phyloP scores from a whole-genome alignment of 73 alveolate genomes.

The Paramecium tetraurelia region DNA sequence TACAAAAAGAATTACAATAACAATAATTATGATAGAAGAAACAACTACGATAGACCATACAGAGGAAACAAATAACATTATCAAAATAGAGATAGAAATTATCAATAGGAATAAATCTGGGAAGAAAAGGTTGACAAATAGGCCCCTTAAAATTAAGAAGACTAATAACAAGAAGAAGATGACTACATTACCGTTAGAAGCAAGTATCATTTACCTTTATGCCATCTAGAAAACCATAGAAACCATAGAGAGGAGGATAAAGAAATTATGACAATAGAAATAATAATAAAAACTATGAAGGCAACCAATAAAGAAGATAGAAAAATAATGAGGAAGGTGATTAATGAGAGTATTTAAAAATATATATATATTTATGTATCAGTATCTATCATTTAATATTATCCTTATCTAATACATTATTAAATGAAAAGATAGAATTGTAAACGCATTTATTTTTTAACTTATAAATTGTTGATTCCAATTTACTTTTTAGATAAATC shows the following conservation, averaged over 20 bases:
- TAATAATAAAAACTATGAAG: neutral
- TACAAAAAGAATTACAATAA: neutral
- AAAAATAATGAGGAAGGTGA: neutral
- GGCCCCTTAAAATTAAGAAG: neutral
- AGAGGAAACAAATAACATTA: neutral
- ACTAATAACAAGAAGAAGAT: neutral
- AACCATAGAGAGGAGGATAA: conserved; percentile 1
- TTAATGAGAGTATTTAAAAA: neutral
- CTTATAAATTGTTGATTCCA: neutral
- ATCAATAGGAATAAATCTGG: neutral
- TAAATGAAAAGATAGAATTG: neutral
- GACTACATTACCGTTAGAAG: neutral
- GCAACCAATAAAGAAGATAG: neutral
- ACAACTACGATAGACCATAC: neutral
- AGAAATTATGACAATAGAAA: neutral
- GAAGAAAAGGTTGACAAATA: neutral
- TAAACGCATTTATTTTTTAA: neutral
- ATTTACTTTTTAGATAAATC: neutral
- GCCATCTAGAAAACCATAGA: neutral
- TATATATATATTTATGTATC: neutral
- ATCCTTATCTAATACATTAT: neutral
- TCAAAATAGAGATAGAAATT: neutral
- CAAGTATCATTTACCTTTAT: neutral
- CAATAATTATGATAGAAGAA: neutral
- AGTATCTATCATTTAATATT: neutral